Evolutionary conservation across 2,329 filamentous ascomycete genomes (phyloP), one percentile per base, ranked within the genome.

Genomic region (Chaetomiaceae sp.): DNA sequence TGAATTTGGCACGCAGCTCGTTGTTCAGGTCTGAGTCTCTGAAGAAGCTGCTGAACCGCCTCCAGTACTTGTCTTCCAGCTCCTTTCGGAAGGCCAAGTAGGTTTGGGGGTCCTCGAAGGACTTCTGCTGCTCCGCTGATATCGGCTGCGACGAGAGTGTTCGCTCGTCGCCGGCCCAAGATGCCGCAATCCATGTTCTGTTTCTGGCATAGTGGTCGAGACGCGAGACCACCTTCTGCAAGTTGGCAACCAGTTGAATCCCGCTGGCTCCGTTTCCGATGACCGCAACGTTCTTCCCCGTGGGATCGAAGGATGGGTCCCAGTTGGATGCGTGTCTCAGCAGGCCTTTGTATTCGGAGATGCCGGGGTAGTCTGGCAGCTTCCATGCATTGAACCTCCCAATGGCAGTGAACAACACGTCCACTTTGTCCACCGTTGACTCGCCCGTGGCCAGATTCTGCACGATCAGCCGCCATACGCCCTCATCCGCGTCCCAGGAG

Each of bases 311-410:
- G 0, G 60, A 58, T 2, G 68, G 62, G 47, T 79, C 67, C 80
- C 79, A 84, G 53, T 80, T 71, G 0, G 79, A 80, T 0, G 79
- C 75, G 52, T 84, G 81, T 15, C 78, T 69, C 0, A 84, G 63
- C 0, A 70, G 51, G 0, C 80, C 80, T 56, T 73, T 68, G 59
- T 71, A 83, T 1, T 75, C 65, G 0, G 71, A 51, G 17, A 81
- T 69, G 0, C 80, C 81, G 1, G 75, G 73, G 50, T 81, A 81
- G 22, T 79, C 65, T 0, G 81, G 82, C 0, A 83, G 65, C 47
- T 74, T 76, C 76, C 79, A 83, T 14, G 73, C 74, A 56, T 84
- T 85, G 63, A 86, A 83, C 30, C 76, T 71, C 0, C 83, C 83
- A 47, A 81, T 75, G 1, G 81, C 80, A 0, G 76, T 78, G 24